Evolutionary conservation across 176 grass and related monocot genomes (phyloP).

Genomic region (Pharus latifolius): DNA sequence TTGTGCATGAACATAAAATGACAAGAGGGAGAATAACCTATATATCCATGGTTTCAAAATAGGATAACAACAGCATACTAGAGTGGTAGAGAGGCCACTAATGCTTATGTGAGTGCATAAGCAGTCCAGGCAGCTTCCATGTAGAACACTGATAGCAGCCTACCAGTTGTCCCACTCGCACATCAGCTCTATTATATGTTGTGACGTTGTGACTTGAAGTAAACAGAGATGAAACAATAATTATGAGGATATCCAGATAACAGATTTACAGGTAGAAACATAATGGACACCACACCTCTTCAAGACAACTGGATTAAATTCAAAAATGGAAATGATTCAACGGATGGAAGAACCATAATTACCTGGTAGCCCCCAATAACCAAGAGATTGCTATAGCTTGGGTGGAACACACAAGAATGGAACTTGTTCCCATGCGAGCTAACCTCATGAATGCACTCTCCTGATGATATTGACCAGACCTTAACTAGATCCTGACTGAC

Average conservation of each 20-base stretch:
- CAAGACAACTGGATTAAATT: not conserved
- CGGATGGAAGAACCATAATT: not conserved
- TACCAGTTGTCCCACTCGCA: not conserved
- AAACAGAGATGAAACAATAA: not conserved
- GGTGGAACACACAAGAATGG: conserved; percentile 94
- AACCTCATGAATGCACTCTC: conserved; percentile 88
- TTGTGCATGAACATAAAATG: too few species aligned
- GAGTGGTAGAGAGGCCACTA: too few species aligned
- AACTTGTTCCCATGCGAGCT: conserved; percentile 95
- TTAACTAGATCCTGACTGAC: conserved; percentile 96
- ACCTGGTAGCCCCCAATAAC: conserved; percentile 96
- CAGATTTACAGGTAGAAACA: not conserved
- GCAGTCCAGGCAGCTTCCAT: too few species aligned
- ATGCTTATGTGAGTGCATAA: too few species aligned
- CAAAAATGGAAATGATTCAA: not conserved
- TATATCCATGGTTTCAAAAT: too few species aligned
- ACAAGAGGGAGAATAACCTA: too few species aligned
- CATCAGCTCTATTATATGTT: not conserved
- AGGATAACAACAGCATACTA: too few species aligned
- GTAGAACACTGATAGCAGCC: too few species aligned
- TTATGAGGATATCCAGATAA: not conserved
- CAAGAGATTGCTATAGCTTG: conserved; percentile 68
- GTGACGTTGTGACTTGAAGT: not conserved
- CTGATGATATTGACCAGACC: conserved; percentile 75
- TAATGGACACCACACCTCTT: not conserved